These are phyloP conservation scores for Leccinum pachyderme DNA, from an alignment of 1,284 basidiomycete species.

Conservation along the genomic window DNA sequence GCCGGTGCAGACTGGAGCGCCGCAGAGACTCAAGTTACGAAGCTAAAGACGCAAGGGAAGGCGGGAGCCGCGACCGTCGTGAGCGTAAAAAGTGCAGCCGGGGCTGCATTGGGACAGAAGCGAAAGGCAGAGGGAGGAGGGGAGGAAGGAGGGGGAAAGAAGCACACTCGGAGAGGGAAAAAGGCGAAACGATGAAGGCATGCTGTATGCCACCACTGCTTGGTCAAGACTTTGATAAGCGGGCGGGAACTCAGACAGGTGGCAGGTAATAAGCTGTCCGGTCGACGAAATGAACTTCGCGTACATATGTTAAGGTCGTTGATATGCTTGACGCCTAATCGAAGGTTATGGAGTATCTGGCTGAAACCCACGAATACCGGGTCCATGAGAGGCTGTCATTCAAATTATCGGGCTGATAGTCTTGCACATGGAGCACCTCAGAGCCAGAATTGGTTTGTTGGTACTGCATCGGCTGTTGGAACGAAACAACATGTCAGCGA, in stretches of 20 bases:
- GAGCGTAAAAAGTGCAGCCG: conserved; percentile 56
- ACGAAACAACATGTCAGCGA: neutral
- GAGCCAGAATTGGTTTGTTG: neutral
- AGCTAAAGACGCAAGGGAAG: conserved; percentile 40
- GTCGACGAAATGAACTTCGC: neutral
- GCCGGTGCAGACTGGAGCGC: conserved; percentile 67
- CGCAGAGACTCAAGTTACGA: conserved; percentile 71
- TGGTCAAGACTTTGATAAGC: neutral
- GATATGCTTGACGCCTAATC: neutral
- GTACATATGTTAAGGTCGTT: neutral
- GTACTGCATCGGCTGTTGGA: neutral
- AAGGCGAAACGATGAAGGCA: conserved; percentile 49
- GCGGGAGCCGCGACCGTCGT: conserved; percentile 62
- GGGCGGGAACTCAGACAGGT: neutral
- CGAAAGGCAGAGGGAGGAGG: conserved; percentile 53
- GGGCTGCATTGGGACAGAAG: conserved; percentile 49
- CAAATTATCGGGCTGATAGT: neutral
- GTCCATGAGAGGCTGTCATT: neutral
- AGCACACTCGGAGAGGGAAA: conserved; percentile 56
- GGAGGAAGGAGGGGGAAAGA: conserved; percentile 42
- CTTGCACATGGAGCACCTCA: too few relatives aligned
- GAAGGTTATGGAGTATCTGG: neutral
- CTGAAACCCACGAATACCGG: neutral
- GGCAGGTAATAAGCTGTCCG: neutral
- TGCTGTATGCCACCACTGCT: neutral